Conservation (phyloP, 306 rosid genomes). For the Cyamopsis tetragonoloba region DNA sequence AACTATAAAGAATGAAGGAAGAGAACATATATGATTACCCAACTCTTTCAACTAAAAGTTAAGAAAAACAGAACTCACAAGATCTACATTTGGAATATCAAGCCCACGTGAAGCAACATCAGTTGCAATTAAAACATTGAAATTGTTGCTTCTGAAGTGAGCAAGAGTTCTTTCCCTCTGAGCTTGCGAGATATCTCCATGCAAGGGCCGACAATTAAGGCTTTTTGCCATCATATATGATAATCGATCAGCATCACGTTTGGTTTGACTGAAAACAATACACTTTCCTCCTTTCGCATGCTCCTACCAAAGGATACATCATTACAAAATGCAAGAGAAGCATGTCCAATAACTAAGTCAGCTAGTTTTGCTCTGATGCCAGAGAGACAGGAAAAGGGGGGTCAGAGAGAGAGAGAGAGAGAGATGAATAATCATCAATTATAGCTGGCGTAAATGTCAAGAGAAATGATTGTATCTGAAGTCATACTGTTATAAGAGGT, state of each 20-base stretch:
- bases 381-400: slow-evolving; percentile 7
- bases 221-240: slow-evolving; percentile 64
- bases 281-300: slow-evolving; percentile 96
- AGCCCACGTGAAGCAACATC: slow-evolving; percentile 99
- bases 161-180: slow-evolving; percentile 95
- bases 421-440: not conserved
- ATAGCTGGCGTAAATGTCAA: too few relatives aligned
- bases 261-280: slow-evolving; percentile 96
- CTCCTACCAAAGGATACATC: slow-evolving; percentile 43
- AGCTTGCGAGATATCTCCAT: slow-evolving; percentile 91
- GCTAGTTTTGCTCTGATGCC: too few relatives aligned
- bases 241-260: slow-evolving; percentile 95
- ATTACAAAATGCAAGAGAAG: not conserved
- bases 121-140: slow-evolving; percentile 88
- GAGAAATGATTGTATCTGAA: not conserved
- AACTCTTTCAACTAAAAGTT: not conserved
- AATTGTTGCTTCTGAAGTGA: slow-evolving; percentile 73
- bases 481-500: slow-evolving; percentile 67
- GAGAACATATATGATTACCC: not conserved
- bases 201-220: slow-evolving; percentile 79
- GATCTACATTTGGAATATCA: slow-evolving; percentile 97
- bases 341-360: too few relatives aligned
- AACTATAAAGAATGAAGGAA: not conserved
- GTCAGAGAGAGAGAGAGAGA: not conserved
- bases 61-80: slow-evolving; percentile 60